These are phyloP conservation scores for Macadamia tetraphylla DNA, from an alignment of 164 flowering plant genomes.

Conservation along the genomic window DNA sequence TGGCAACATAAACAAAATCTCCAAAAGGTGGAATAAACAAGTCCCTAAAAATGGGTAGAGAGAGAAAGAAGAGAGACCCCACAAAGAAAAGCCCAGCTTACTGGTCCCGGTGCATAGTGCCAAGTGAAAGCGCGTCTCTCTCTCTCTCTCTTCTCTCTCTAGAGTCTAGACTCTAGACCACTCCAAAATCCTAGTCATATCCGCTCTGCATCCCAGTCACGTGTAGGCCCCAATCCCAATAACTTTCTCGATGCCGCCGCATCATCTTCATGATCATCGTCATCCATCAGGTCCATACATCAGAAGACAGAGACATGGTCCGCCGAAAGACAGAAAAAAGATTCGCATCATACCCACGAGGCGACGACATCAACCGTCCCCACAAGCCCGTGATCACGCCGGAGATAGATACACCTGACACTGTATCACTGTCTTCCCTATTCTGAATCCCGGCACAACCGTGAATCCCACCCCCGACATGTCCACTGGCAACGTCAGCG, in stretches of 20 bases:
- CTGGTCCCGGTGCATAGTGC: no score
- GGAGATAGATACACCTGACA: conserved; percentile 56
- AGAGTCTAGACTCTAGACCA: background rate
- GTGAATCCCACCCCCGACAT: conserved; percentile 46
- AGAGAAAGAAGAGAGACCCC: background rate
- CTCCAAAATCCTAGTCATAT: background rate
- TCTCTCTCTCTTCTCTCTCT: no score
- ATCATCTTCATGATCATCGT: background rate
- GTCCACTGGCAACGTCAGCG: background rate
- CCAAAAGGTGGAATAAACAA: no score
- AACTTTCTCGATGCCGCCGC: background rate
- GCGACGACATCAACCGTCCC: background rate
- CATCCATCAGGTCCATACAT: no score
- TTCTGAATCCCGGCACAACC: conserved; percentile 80
- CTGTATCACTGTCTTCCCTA: conserved; percentile 63
- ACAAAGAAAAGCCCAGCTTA: no score
- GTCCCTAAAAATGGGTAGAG: no score
- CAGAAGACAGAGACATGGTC: no score
- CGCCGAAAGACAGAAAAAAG: background rate
- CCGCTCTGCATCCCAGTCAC: background rate
- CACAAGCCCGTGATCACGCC: background rate
- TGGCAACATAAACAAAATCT: no score
- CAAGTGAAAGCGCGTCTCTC: no score
- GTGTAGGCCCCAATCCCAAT: background rate
- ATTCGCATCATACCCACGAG: background rate